Percentiles rank a stretch among this genome's conserved stretches.
These are phyloP conservation scores for Nyssa sinensis DNA, from an alignment of 148 eudicot genomes.

Conservation along the genomic window DNA sequence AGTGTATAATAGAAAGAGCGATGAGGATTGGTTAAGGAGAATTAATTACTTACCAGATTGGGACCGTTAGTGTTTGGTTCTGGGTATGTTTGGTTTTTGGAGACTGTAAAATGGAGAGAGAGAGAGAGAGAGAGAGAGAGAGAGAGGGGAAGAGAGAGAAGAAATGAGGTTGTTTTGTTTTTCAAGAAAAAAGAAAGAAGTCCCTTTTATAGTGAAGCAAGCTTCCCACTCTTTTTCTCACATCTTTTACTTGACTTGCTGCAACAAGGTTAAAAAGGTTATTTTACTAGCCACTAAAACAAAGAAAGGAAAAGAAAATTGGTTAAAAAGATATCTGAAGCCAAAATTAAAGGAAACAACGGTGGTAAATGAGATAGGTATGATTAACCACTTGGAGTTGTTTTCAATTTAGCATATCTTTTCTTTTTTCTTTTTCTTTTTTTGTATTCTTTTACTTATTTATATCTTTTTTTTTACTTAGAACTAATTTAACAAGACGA, in stretches of 20 bases:
- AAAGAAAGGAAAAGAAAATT: too few species aligned
- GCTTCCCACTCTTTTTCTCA: not conserved
- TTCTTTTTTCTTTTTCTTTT: too few species aligned
- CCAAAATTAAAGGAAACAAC: too few species aligned
- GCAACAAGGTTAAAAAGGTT: not conserved
- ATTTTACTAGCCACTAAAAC: too few species aligned
- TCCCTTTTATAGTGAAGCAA: conserved; percentile 1
- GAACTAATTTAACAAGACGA: too few species aligned
- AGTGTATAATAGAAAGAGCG: not conserved
- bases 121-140: not conserved
- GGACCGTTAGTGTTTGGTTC: not conserved
- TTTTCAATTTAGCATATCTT: too few species aligned
- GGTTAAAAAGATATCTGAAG: too few species aligned
- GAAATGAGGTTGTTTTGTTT: not conserved
- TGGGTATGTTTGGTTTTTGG: not conserved
- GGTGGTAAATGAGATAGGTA: too few species aligned
- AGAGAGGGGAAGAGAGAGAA: not conserved
- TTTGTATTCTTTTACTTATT: too few species aligned
- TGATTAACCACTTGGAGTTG: too few species aligned
- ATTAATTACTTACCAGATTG: not conserved
- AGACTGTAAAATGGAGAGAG: not conserved
- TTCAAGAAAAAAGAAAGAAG: not conserved
- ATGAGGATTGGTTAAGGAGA: not conserved
- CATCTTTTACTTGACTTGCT: not conserved
- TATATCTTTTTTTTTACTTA: too few species aligned